Percentiles rank a stretch among this genome's conserved stretches.
phyloP scores from a whole-genome alignment of 768 basidiomycete species.

The Boletus subparvulus region DNA sequence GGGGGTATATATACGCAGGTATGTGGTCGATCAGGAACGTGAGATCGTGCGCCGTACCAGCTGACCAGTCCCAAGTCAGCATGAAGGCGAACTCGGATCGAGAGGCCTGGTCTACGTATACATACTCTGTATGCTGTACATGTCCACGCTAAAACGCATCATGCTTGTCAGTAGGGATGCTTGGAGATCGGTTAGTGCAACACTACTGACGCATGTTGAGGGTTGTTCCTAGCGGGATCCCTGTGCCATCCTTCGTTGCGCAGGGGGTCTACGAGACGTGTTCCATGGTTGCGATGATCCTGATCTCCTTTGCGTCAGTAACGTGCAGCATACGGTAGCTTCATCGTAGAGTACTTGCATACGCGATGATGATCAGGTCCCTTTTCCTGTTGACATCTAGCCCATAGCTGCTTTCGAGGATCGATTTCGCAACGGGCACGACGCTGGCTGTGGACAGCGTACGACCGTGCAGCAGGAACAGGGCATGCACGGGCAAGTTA shows the following conservation, averaged over 20 bases:
- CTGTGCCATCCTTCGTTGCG: slow-evolving; percentile 28
- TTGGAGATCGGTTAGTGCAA: background rate
- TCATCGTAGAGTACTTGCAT: slow-evolving; percentile 19
- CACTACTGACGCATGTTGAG: slow-evolving; percentile 29
- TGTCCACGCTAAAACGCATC: slow-evolving; percentile 22
- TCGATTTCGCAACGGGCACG: slow-evolving; percentile 13
- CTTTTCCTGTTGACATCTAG: slow-evolving; percentile 13
- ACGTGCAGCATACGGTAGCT: background rate
- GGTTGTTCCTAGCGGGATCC: slow-evolving; percentile 23
- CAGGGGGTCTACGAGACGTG: slow-evolving; percentile 22
- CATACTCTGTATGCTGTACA: slow-evolving; percentile 35
- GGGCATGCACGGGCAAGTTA: slow-evolving; percentile 24
- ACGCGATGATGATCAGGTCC: slow-evolving; percentile 30
- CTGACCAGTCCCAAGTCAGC: slow-evolving; percentile 15
- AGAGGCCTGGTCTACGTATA: background rate
- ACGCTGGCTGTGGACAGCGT: slow-evolving; percentile 12
- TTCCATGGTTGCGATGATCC: slow-evolving; percentile 36
- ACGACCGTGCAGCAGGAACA: slow-evolving; percentile 33
- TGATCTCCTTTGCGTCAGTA: slow-evolving; percentile 5
- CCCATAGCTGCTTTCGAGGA: slow-evolving; percentile 24
- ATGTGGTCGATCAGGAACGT: slow-evolving; percentile 82
- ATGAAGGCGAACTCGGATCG: background rate
- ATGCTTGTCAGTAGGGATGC: slow-evolving; percentile 1
- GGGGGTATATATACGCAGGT: slow-evolving; percentile 70
- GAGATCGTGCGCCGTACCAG: slow-evolving; percentile 72